Conservation (phyloP, 2,329 filamentous ascomycete genomes). For the Ilyonectria mors-panacis region DNA sequence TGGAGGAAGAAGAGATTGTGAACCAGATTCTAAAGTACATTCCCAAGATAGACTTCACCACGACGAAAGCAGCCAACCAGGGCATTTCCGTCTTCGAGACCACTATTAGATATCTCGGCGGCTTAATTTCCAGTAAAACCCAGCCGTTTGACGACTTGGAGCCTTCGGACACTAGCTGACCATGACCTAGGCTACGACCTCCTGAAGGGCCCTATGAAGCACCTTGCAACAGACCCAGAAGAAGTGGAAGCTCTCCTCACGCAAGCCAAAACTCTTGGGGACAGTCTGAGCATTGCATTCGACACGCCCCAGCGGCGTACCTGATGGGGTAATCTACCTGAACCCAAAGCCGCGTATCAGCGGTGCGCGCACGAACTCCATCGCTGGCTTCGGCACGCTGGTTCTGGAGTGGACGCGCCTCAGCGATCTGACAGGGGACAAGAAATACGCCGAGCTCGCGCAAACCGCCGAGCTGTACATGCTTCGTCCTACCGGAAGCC, state of each 20-base stretch:
- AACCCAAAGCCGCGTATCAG: constrained; percentile 64
- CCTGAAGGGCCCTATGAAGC: constrained; percentile 74
- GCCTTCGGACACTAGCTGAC: background rate
- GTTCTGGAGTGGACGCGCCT: constrained; percentile 89
- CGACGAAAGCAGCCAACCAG: constrained; percentile 60
- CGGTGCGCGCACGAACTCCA: constrained; percentile 72
- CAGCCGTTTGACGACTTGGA: background rate
- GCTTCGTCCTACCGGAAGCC: constrained; percentile 66
- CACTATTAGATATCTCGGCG: constrained; percentile 89
- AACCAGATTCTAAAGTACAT: constrained; percentile 80
- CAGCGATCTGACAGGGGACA: constrained; percentile 80
- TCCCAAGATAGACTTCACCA: constrained; percentile 78
- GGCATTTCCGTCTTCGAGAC: constrained; percentile 88
- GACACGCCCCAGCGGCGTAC: constrained; percentile 81
- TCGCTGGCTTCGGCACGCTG: constrained; percentile 84
- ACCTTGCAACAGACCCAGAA: constrained; percentile 58
- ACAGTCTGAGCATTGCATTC: constrained; percentile 83
- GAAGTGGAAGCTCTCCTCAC: constrained; percentile 73
- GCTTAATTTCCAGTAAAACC: constrained; percentile 77
- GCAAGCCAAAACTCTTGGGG: constrained; percentile 79
- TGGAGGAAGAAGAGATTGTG: constrained; percentile 78
- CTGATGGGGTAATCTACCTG: constrained; percentile 78
- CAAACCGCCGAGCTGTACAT: constrained; percentile 80
- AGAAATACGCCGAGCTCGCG: constrained; percentile 75
- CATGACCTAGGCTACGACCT: constrained; percentile 74